Base-by-base conservation (phyloP, 2,329 filamentous ascomycete genomes). In the Metarhizium brunneum region DNA sequence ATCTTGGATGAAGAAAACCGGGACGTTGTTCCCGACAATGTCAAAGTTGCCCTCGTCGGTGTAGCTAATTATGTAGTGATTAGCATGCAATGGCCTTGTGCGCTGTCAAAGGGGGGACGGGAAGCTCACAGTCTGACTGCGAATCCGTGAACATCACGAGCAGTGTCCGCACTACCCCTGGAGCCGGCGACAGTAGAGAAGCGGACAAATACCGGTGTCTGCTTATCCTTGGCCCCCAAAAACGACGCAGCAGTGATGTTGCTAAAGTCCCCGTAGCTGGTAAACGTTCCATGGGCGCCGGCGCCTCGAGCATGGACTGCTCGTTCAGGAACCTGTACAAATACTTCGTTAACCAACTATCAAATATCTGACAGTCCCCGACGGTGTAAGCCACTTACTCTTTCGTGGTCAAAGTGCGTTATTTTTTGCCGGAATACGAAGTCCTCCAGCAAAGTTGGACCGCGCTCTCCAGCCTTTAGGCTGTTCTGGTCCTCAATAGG, bases 141-240 rank as follows among this genome's bases (percentile, higher is more conserved):
- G 62, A 89, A 90, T 1, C 87, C 87, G 59, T 87, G 86, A 0
- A 89, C 84, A 72, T 90, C 87, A 40, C 87, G 79, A 6, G 79
- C 85, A 0, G 84, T 85, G 62, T 90, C 87, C 2, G 83, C 79
- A 61, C 83, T 87, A 35, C 87, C 87, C 14, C 82, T 76, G 38
- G 80, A 85, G 2, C 85, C 85, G 20, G 84, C 82, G 10, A 91
- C 87, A 2, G 86, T 90, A 0, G 86, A 90, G 66, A 90, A 88
- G 16, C 87, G 83, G n/a, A 85, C 74, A 63, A 89, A 88, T 0
- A 84, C 73, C 0, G 85, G 71, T 38, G 72, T 74, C 64, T 84
- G 68, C 66, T 88, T 87, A 43, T 76, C 80, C n/a, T 74, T 67
- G 2, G 69, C 66, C 7, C 66, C 67, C 16, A 88, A 71, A 67